Conservation (phyloP, 495 filamentous ascomycete species). For the Oleoguttula mirabilis region DNA sequence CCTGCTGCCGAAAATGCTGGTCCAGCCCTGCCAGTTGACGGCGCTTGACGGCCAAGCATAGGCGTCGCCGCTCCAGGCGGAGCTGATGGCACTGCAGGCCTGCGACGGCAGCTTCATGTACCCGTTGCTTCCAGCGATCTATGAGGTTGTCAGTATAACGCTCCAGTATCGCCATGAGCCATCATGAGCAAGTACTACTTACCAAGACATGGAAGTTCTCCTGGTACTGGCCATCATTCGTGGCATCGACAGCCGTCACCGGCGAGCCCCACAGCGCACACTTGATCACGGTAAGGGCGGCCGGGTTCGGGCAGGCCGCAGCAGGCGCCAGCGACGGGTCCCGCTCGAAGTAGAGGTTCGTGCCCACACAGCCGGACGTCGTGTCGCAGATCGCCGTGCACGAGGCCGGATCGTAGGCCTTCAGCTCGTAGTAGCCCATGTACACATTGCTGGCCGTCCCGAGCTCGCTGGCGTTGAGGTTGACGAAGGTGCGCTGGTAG, state of each 20-base stretch:
- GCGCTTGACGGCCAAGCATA: constrained; percentile 2
- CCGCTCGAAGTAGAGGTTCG: constrained; percentile 21
- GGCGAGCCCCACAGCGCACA: constrained; percentile 17
- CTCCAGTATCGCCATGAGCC: too few species aligned
- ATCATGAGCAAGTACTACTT: too few species aligned
- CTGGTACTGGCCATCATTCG: constrained; percentile 19
- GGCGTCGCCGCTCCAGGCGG: constrained; percentile 1
- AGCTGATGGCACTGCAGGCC: constrained; percentile 12
- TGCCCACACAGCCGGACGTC: constrained; percentile 10
- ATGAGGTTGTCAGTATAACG: background rate
- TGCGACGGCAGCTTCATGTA: constrained; percentile 10
- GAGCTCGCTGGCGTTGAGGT: constrained; percentile 9
- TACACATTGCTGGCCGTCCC: constrained; percentile 5
- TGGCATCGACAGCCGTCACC: constrained; percentile 10
- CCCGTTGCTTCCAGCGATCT: constrained; percentile 10
- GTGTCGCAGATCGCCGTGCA: constrained; percentile 16
- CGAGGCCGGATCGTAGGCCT: constrained; percentile 11
- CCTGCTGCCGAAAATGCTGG: background rate
- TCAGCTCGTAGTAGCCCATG: constrained; percentile 18
- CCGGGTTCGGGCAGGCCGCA: constrained; percentile 14
- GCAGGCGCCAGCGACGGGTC: constrained; percentile 15
- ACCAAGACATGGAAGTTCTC: constrained; percentile 16
- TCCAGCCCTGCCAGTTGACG: constrained; percentile 6
- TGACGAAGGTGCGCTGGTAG: constrained; percentile 27
- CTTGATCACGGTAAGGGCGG: constrained; percentile 15